A percentile compares a stretch with the other conserved stretches of the same genome.
phyloP scores from a whole-genome alignment of 495 filamentous ascomycete genomes.

The Acidiella bohemica region DNA sequence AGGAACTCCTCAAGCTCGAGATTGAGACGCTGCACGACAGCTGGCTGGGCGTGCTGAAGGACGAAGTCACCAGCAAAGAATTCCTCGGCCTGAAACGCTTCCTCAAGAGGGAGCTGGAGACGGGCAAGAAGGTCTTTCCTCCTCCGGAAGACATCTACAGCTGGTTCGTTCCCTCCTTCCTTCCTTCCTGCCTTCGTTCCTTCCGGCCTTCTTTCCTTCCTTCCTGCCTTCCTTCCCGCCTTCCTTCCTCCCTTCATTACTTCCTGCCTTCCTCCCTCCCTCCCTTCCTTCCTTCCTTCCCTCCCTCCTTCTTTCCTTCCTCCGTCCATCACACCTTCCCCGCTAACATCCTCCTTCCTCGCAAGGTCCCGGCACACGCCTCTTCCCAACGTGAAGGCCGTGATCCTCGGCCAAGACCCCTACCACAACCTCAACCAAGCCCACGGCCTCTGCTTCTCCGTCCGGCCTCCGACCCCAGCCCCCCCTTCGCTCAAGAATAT shows the following conservation, averaged over 20 bases:
- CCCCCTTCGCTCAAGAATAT: conserved; percentile 86
- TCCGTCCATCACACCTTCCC: too few relatives aligned
- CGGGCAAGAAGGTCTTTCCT: conserved; percentile 66
- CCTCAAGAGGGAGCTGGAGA: conserved; percentile 61
- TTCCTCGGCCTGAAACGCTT: conserved; percentile 84
- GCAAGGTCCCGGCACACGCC: conserved; percentile 88
- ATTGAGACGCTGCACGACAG: conserved; percentile 81
- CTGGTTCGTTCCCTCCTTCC: too few relatives aligned
- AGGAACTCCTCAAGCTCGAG: conserved; percentile 67
- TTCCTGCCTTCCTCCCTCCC: too few relatives aligned
- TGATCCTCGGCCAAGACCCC: conserved; percentile 90
- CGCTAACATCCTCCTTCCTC: too few relatives aligned
- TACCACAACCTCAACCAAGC: conserved; percentile 95
- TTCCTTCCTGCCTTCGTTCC: too few relatives aligned
- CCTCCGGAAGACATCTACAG: conserved; percentile 83
- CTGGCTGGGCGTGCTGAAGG: conserved; percentile 78
- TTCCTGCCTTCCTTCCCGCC: too few relatives aligned
- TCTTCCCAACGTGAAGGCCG: conserved; percentile 68
- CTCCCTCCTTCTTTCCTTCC: too few relatives aligned
- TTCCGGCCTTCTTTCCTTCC: too few relatives aligned
- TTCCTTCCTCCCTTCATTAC: too few relatives aligned
- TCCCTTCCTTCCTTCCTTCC: too few relatives aligned
- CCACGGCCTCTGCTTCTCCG: conserved; percentile 88
- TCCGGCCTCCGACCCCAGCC: conserved; percentile 73
- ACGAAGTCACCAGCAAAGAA: conserved; percentile 59